Percentiles rank a stretch among this genome's conserved stretches.
Evolutionary conservation across 306 rosid species (phyloP).

Genomic region (barrel medic (Medicago truncatula)): MtrunA17r5.0-ANR NC_053046.1:27096501-27097000

Average conservation of each 20-base stretch:
- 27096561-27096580: slow-evolving; percentile 85
- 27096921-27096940: slow-evolving; percentile 81
- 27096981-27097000: slow-evolving; percentile 70
- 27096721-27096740: slow-evolving; percentile 61
- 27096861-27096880: slow-evolving; percentile 73
- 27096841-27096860: slow-evolving; percentile 70
- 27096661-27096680: slow-evolving; percentile 67
- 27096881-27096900: slow-evolving; percentile 48
- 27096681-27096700: slow-evolving; percentile 76
- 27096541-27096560: slow-evolving; percentile 76
- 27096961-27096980: slow-evolving; percentile 64
- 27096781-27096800: slow-evolving; percentile 85
- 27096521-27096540: slow-evolving; percentile 70
- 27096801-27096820: slow-evolving; percentile 51
- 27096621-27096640: slow-evolving; percentile 81
- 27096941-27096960: slow-evolving; percentile 58
- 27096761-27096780: slow-evolving; percentile 70
- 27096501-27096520: slow-evolving; percentile 74
- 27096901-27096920: slow-evolving; percentile 69
- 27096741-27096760: slow-evolving; percentile 63
- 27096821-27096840: slow-evolving; percentile 70
- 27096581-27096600: slow-evolving; percentile 63
- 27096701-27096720: slow-evolving; percentile 84
- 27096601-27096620: slow-evolving; percentile 67
- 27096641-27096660: slow-evolving; percentile 75